Percentiles rank a stretch among this genome's conserved stretches.
phyloP scores from a whole-genome alignment of 257 asterid species.

The Solanum arcanum region DNA sequence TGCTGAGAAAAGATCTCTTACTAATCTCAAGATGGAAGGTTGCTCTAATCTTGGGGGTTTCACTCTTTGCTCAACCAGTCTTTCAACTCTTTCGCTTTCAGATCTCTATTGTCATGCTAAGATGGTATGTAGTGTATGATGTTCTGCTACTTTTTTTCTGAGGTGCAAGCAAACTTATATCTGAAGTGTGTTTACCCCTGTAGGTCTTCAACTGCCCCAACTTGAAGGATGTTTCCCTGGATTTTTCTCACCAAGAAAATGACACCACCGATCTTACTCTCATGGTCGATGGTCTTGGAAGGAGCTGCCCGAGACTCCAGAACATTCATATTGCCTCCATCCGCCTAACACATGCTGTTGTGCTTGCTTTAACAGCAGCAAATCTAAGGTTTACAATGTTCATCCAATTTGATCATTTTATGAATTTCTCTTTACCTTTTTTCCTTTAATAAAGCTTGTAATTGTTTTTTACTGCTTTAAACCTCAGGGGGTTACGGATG shows the following conservation, averaged over 20 bases:
- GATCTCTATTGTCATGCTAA: slow-evolving; percentile 76
- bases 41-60: slow-evolving; percentile 69
- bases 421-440: not conserved
- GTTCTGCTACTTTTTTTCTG: not conserved
- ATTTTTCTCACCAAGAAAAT: slow-evolving; percentile 72
- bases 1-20: slow-evolving; percentile 59
- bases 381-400: slow-evolving; percentile 49
- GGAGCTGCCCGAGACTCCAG: slow-evolving; percentile 79
- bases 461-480: not conserved
- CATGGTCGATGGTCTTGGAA: slow-evolving; percentile 59
- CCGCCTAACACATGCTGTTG: slow-evolving; percentile 63
- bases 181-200: not conserved
- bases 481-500: slow-evolving; percentile 69
- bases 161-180: not conserved
- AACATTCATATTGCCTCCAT: slow-evolving; percentile 74
- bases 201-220: slow-evolving; percentile 83
- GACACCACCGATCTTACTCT: slow-evolving; percentile 66
- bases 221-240: slow-evolving; percentile 72
- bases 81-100: slow-evolving; percentile 72
- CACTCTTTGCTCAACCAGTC: slow-evolving; percentile 52
- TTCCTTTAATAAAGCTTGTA: not conserved
- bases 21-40: slow-evolving; percentile 92
- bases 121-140: slow-evolving; percentile 32
- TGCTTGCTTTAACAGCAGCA: slow-evolving; percentile 76
- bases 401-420: not conserved